Evolutionary conservation across 129 eudicot species (phyloP).

Genomic region (Chrysanthemum seticuspe): DNA sequence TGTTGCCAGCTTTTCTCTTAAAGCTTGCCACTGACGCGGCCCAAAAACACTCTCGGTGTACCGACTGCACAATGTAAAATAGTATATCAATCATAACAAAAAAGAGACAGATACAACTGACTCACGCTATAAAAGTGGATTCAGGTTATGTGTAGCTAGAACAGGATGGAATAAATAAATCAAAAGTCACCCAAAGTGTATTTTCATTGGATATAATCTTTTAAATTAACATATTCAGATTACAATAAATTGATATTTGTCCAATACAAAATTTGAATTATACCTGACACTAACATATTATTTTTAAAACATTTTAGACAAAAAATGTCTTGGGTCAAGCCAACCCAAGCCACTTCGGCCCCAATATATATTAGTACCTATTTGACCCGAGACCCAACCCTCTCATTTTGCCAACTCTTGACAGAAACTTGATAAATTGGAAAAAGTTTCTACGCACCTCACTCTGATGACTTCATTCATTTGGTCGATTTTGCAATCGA

Average conservation of each 20-base stretch:
- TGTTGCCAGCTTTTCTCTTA: constrained; percentile 72
- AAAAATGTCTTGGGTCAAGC: not conserved
- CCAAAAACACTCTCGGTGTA: constrained; percentile 83
- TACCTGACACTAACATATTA: no score
- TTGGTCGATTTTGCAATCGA: constrained; percentile 90
- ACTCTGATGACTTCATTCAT: constrained; percentile 77
- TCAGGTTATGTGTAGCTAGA: no score
- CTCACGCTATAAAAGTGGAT: not conserved
- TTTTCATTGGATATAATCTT: not conserved
- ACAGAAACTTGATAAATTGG: not conserved
- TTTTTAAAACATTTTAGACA: not conserved
- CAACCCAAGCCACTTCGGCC: not conserved
- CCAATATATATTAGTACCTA: no score
- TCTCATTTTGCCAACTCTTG: not conserved
- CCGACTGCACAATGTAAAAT: constrained; percentile 41
- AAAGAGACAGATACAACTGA: no score
- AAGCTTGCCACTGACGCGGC: constrained; percentile 60
- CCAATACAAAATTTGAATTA: no score
- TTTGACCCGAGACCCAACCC: not conserved
- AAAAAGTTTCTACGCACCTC: constrained; percentile 41
- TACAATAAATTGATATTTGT: no score
- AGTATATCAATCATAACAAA: not conserved
- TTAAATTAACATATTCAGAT: no score
- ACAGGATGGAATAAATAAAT: no score
- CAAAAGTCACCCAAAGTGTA: not conserved